These are phyloP conservation scores for Halteria grandinella DNA, from an alignment of 73 alveolate species.

Conservation along the genomic window DNA sequence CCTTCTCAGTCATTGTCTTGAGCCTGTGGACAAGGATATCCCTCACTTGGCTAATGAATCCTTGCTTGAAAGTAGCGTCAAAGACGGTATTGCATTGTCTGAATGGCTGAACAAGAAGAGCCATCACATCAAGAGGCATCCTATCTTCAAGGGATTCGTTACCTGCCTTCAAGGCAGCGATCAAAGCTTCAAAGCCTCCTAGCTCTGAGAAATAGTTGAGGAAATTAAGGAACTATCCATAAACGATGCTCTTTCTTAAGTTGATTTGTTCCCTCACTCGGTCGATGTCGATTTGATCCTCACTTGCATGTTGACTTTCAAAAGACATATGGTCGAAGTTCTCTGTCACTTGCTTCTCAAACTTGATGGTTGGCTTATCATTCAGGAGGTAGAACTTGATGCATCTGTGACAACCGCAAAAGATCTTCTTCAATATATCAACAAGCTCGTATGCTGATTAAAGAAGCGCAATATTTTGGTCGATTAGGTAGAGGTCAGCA, in stretches of 20 bases:
- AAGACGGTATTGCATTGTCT: slow-evolving; percentile 34
- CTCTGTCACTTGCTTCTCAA: slow-evolving; percentile 30
- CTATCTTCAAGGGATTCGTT: slow-evolving; percentile 36
- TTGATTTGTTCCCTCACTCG: slow-evolving; percentile 23
- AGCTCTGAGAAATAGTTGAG: slow-evolving; percentile 53
- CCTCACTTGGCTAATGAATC: slow-evolving; percentile 28
- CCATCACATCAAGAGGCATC: slow-evolving; percentile 57
- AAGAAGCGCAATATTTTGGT: slow-evolving; percentile 67
- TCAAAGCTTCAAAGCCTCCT: slow-evolving; percentile 72
- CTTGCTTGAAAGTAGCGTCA: slow-evolving; percentile 40
- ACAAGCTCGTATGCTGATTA: slow-evolving; percentile 52
- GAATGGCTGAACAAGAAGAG: slow-evolving; percentile 51
- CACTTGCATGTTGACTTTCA: slow-evolving; percentile 25
- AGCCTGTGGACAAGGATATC: slow-evolving; percentile 43
- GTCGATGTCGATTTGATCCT: slow-evolving; percentile 47
- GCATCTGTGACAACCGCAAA: slow-evolving; percentile 63
- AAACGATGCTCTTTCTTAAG: slow-evolving; percentile 33
- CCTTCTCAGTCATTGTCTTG: slow-evolving; percentile 59
- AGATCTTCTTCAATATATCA: slow-evolving; percentile 67
- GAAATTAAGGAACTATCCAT: slow-evolving; percentile 60
- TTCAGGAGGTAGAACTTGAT: slow-evolving; percentile 54
- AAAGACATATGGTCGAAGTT: slow-evolving; percentile 11
- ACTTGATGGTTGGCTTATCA: slow-evolving; percentile 48
- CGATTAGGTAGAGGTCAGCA: slow-evolving; percentile 73
- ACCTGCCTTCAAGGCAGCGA: slow-evolving; percentile 32